Base-by-base conservation (phyloP, 78 protist species). In the Corallochytrium limacisporum region DNA sequence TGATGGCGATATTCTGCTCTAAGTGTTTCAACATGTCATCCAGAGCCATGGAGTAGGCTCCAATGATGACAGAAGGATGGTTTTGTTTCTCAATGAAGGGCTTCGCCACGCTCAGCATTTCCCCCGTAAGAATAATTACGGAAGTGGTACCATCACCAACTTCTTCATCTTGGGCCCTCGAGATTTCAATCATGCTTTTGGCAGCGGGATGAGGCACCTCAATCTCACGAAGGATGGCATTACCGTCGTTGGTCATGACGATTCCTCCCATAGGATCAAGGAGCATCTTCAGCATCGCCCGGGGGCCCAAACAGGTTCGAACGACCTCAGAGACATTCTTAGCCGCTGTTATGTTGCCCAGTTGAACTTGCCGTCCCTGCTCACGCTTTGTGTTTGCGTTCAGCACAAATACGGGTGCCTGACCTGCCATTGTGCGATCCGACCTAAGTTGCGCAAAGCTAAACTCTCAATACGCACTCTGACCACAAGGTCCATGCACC, bases 131-230 rank as follows among this genome's bases (percentile, higher is more conserved):
- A n/a, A 96, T 93, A 26, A 89, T 89, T 2, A 96, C 99, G 13
- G 96, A 78, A 33, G 99, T 97, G 15, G 99, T 97, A 36, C 99
- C 99, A 65, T 97, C 99, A 8, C 99, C 99, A 0, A 98, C 99
- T 81, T 95, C 98, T 46, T 91, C 86, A 57, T 97, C 99, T 69
- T 97, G 99, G 2, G 99, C 79, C 35, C 84, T 74, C 35, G 93
- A 76, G 32, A 95, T 72, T 66, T 97, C 98, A 22, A 93, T 90
- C 37, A 96, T 77, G 89, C 88, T 83, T 79, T 87, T 95, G 20
- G 95, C 97, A 20, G 92, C 85, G 24, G 99, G 99, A 78, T 95
- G 99, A 43, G 51, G n/a, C 32, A 91, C 84, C 39, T 89, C 87
- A 46, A 93, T 65, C 69, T 90, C 69, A 53, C 65, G 39, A 42